phyloP scores from a whole-genome alignment of 352 stramenopile genomes.

The Globisporangium polare region DNA sequence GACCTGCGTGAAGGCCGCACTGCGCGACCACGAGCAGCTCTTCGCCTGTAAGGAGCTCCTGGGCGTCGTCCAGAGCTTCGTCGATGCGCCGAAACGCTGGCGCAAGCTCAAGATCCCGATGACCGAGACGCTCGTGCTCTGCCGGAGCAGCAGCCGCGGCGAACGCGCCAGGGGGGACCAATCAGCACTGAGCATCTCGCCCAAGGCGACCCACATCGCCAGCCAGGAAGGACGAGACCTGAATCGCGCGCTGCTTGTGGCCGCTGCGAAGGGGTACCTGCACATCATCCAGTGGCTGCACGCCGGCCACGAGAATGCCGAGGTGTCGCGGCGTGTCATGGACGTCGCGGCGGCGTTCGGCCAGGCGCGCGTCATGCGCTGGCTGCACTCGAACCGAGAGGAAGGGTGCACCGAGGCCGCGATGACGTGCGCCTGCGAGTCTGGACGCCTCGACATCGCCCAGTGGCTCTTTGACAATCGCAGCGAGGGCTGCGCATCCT shows the following conservation, averaged over 20 bases:
- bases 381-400: slow-evolving; percentile 19
- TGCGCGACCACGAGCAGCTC: background rate
- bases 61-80: slow-evolving; percentile 10
- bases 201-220: slow-evolving; percentile 9
- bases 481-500: slow-evolving; percentile 14
- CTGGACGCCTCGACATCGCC: slow-evolving; percentile 19
- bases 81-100: slow-evolving; percentile 13
- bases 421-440: slow-evolving; percentile 17
- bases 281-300: slow-evolving; percentile 26
- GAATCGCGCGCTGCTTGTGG: slow-evolving; percentile 16
- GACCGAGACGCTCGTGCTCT: slow-evolving; percentile 16
- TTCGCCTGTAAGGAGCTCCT: slow-evolving; percentile 15
- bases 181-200: background rate
- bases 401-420: slow-evolving; percentile 16
- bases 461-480: slow-evolving; percentile 21
- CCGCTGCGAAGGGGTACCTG: slow-evolving; percentile 13
- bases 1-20: slow-evolving; percentile 6
- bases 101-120: slow-evolving; percentile 12
- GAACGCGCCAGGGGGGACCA: slow-evolving; percentile 4
- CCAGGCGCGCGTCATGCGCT: slow-evolving; percentile 22
- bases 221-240: slow-evolving; percentile 8
- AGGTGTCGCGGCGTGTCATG: slow-evolving; percentile 22
- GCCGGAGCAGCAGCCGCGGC: slow-evolving; percentile 9
- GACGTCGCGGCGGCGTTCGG: slow-evolving; percentile 29
- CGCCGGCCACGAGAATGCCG: slow-evolving; percentile 4